A percentile compares a stretch with the other conserved stretches of the same genome.
Evolutionary conservation across 148 eudicot genomes (phyloP).

Genomic region (Dianthus caryophyllus): DNA sequence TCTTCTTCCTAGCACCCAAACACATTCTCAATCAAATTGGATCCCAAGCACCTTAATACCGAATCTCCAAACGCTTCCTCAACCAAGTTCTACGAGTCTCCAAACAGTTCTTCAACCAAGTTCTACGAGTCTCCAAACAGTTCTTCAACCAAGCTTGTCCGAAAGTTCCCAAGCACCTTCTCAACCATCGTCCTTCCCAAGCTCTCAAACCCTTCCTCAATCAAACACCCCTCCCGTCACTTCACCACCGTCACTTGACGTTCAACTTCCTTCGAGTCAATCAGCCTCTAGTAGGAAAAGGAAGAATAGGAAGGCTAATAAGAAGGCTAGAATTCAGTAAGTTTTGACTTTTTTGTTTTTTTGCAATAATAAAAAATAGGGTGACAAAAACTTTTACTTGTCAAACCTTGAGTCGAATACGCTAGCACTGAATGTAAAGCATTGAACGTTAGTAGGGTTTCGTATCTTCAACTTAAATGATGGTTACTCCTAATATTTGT

Average conservation of each 20-base stretch:
- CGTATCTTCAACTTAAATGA: background rate
- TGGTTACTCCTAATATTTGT: background rate
- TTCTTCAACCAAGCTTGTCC: conserved; percentile 14
- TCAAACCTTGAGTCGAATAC: background rate
- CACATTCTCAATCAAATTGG: conserved; percentile 12
- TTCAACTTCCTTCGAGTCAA: conserved; percentile 17
- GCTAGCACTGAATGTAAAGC: background rate
- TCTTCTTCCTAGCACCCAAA: background rate
- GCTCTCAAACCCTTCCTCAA: conserved; percentile 5
- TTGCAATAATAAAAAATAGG: background rate
- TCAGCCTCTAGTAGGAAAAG: conserved; percentile 28
- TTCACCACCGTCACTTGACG: conserved; percentile 31
- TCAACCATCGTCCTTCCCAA: background rate
- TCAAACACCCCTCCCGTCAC: conserved; percentile 12
- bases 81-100: conserved; percentile 14
- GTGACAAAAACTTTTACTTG: background rate
- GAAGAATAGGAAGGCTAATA: conserved; percentile 35
- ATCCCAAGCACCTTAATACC: too few species aligned
- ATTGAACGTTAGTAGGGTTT: background rate
- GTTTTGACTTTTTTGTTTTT: conserved; percentile 14
- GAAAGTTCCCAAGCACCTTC: background rate
- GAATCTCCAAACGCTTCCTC: background rate
- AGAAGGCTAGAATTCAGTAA: conserved; percentile 30
- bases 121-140: conserved; percentile 14
- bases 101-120: background rate